Base-by-base conservation (phyloP, 164 flowering plant genomes). In the Umbellularia californica region DNA sequence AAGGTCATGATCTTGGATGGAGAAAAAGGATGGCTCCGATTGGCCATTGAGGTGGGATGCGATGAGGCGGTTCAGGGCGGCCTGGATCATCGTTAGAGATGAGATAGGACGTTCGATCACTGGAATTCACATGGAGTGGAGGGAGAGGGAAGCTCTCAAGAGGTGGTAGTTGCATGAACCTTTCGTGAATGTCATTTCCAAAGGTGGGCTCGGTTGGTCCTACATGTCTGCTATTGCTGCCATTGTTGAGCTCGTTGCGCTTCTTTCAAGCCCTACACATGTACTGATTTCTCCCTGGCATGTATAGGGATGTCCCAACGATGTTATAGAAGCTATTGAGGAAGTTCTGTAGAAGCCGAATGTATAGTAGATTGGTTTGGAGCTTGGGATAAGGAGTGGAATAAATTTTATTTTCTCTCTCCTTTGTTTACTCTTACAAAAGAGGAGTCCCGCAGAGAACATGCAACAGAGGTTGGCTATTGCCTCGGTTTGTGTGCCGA, bases 1-100 rank as follows among this genome's bases (percentile, higher is more conserved):
- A 74, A 72, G 65, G 78, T 80, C 69, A 81, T 75, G 72, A 67
- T 79, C 83, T 68, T 86, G 76, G 63, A 77, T 79, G 81, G 80
- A 81, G 22, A 85, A 74, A 0, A 82, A 35, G 23, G 85, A 25
- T 13, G 85, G 52, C 2, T 79, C 86, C 0, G 74, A 77, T 27
- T 82, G 84, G 14, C 89, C 85, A 60, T 89, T 87, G n/a, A 89
- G 90, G 67, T 87, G 91, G 1, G 86, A 85, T 0, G 90, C 92
- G 33, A 89, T 88, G 2, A 90, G 86, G 50, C 87, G 80, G 75
- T 90, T 92, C 1, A 90, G 76, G 0, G 88, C 68, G 14, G 74
- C 87, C 28, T 7, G 70, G 69, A 33, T 50, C 68, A 12, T 72
- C 10, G 3, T 19, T 15, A 58, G 35, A 58, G 65, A 65, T 20